Percentiles rank a stretch among this genome's conserved stretches.
Evolutionary conservation across 106 monocot genomes (phyloP).

Genomic region (Dendrobium officinale): DNA sequence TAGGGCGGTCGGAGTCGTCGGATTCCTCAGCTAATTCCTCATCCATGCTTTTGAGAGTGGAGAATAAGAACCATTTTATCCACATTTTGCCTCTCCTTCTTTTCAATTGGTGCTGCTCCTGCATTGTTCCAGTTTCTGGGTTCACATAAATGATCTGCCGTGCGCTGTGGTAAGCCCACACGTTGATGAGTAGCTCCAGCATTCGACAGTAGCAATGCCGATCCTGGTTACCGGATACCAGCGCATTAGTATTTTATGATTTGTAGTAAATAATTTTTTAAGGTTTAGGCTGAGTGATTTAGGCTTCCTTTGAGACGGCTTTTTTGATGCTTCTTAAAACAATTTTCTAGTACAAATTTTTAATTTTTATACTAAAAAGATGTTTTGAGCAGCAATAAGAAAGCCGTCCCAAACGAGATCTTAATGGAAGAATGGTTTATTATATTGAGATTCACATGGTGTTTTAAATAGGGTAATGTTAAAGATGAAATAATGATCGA

Average conservation of each 20-base stretch:
- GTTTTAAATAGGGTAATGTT: too few relatives aligned
- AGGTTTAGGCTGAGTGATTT: too few relatives aligned
- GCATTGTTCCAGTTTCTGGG: constrained; percentile 75
- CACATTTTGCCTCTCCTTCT: constrained; percentile 66
- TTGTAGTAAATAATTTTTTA: too few relatives aligned
- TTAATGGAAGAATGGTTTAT: too few relatives aligned
- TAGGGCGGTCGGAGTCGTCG: constrained; percentile 38
- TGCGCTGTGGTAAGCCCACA: constrained; percentile 95
- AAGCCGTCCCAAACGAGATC: too few relatives aligned
- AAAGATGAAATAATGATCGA: too few relatives aligned
- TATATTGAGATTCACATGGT: too few relatives aligned
- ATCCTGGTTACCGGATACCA: constrained; percentile 38
- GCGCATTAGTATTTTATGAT: not conserved
- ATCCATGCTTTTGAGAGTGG: constrained; percentile 85
- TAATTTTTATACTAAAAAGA: too few relatives aligned
- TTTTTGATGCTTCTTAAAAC: too few relatives aligned
- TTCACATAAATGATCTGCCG: constrained; percentile 77
- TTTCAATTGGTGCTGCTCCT: constrained; percentile 65
- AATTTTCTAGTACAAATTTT: too few relatives aligned
- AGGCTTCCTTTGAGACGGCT: too few relatives aligned
- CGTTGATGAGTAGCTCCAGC: constrained; percentile 80
- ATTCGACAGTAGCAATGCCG: constrained; percentile 82
- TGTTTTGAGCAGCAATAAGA: too few relatives aligned
- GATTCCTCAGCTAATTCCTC: constrained; percentile 88
- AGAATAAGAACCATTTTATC: constrained; percentile 76